Base-by-base conservation (phyloP, 129 eudicot genomes). In the Helichrysum umbraculigerum region DNA sequence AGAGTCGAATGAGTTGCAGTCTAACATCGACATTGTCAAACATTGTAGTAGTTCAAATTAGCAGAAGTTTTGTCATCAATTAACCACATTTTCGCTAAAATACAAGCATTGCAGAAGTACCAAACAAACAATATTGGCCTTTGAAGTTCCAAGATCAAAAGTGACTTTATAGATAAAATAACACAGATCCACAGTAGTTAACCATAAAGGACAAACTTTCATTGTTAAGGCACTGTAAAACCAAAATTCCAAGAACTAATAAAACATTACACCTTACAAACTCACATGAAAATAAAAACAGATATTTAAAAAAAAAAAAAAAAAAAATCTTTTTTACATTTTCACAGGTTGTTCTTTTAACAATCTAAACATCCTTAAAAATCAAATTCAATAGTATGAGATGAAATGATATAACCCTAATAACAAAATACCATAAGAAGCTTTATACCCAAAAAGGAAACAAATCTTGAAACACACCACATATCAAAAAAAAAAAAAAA, bases 371-470 rank as follows among this genome's bases (percentile, higher is more conserved):
- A 47, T 51, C 58, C 37, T 35, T 56, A 19, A 59, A 59, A 70
- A 58, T 17, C 70, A 68, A 68, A 37, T 57, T 69, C 32, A 42
- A 28, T 60, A 30, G 34, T 47, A 47, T 14, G n/a, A 47, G 17
- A 47, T 47, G 54, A 47, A 4, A 47, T n/a, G 5, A 28, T 4
- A 69, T 47, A 78, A 78, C 52, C 69, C 73, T 72, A 72, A 51
- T 16, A 63, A 51, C 28, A 50, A 51, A 35, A 63, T n/a, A 6
- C 68, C 25, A 65, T 72, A 22, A 79, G 28, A 79, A 76, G 73
- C 65, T 79, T 73, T 72, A 50, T 33, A 72, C 79, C 73, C 6
- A 79, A 54, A 79, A 73, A 65, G 83, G 44, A 54, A 72, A 79
- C 66, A 71, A 72, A 79, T 79, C 74, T 79, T 72, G 74, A 72